These are phyloP conservation scores for Fraxinus pennsylvanica DNA, from an alignment of 257 asterid species.

Conservation along the genomic window DNA sequence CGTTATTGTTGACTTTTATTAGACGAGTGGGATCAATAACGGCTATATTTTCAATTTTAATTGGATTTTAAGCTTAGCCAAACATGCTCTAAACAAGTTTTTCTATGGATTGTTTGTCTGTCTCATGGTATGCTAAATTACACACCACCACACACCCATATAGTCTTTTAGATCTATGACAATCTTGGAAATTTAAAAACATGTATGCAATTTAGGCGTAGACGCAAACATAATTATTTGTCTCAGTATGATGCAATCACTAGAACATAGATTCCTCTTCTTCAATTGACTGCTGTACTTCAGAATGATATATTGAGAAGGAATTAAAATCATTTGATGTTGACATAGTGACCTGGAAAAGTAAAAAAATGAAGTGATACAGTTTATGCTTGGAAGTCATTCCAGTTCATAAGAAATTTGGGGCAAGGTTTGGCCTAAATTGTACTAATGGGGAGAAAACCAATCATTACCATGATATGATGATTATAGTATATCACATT, in stretches of 20 bases:
- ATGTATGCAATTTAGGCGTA: not conserved
- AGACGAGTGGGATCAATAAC: too few relatives aligned
- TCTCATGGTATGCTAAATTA: not conserved
- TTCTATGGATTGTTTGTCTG: not conserved
- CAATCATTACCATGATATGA: not conserved
- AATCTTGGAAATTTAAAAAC: not conserved
- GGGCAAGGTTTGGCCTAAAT: not conserved
- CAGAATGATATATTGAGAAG: slow-evolving; percentile 1
- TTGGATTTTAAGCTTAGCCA: too few relatives aligned
- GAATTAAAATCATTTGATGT: slow-evolving; percentile 4
- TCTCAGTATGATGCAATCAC: not conserved
- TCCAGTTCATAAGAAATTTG: not conserved
- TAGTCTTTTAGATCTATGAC: not conserved
- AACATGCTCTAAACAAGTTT: not conserved
- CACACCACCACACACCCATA: not conserved
- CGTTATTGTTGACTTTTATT: too few relatives aligned
- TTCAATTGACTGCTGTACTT: not conserved
- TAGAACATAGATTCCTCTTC: not conserved
- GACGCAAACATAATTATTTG: not conserved
- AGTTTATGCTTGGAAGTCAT: not conserved
- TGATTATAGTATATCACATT: not conserved
- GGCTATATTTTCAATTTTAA: too few relatives aligned
- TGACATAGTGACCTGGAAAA: not conserved
- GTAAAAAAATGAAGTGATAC: not conserved
- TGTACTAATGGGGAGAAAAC: not conserved